A percentile compares a stretch with the other conserved stretches of the same genome.
These are phyloP conservation scores for Fusarium decemcellulare DNA, from an alignment of 2,329 filamentous ascomycete genomes.

Conservation along the genomic window DNA sequence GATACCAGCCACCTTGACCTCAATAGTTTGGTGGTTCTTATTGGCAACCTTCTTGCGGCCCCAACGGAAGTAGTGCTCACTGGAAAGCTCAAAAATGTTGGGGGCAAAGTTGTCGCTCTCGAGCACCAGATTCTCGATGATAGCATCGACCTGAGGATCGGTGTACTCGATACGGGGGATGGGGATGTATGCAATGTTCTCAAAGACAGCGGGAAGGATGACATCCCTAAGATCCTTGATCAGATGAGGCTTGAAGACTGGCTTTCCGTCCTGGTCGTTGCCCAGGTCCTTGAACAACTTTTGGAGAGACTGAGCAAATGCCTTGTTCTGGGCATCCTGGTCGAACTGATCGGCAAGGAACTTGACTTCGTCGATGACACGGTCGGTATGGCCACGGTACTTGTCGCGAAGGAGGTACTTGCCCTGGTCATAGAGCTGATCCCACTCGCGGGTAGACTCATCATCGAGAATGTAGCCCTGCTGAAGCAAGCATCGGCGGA, in stretches of 20 bases:
- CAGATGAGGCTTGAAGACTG: slow-evolving; percentile 92
- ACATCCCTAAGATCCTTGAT: slow-evolving; percentile 90
- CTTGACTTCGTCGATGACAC: slow-evolving; percentile 89
- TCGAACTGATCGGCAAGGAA: slow-evolving; percentile 93
- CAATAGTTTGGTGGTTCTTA: slow-evolving; percentile 85
- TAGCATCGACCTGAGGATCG: slow-evolving; percentile 85
- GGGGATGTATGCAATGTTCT: slow-evolving; percentile 90
- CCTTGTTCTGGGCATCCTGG: slow-evolving; percentile 86
- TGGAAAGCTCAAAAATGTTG: slow-evolving; percentile 89
- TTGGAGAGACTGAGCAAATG: slow-evolving; percentile 81
- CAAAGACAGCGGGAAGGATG: slow-evolving; percentile 86
- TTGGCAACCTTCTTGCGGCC: slow-evolving; percentile 89
- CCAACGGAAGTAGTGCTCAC: slow-evolving; percentile 95
- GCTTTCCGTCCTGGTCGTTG: slow-evolving; percentile 86
- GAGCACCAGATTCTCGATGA: slow-evolving; percentile 94
- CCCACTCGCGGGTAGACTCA: slow-evolving; percentile 84
- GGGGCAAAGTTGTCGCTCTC: slow-evolving; percentile 98
- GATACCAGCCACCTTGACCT: slow-evolving; percentile 88
- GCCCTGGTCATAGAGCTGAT: slow-evolving; percentile 86
- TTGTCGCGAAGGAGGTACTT: slow-evolving; percentile 89
- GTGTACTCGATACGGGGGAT: slow-evolving; percentile 95
- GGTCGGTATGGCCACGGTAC: slow-evolving; percentile 88
- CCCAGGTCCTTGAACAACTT: slow-evolving; percentile 93
- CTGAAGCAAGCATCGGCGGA: slow-evolving; percentile 87
- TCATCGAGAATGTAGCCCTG: slow-evolving; percentile 94